Conservation (phyloP, 495 filamentous ascomycete genomes). For the Aspergillus diversus region DNA sequence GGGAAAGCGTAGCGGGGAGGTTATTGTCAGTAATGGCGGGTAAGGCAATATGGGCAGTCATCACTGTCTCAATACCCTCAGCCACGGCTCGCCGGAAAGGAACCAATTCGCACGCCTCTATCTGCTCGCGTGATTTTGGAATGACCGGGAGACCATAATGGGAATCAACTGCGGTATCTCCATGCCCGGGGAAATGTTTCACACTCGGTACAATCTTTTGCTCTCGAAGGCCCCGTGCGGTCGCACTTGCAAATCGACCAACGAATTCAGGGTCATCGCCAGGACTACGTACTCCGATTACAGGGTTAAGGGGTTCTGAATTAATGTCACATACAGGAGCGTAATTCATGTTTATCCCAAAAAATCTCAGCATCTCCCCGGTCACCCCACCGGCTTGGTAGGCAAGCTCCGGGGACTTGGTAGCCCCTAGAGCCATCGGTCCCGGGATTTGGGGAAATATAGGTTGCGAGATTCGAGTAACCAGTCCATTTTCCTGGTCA, state of each 20-base stretch:
- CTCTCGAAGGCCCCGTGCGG: slow-evolving; percentile 42
- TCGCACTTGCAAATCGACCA: slow-evolving; percentile 41
- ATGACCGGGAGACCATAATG: slow-evolving; percentile 49
- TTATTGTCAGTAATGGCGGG: slow-evolving; percentile 37
- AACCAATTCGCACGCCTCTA: slow-evolving; percentile 45
- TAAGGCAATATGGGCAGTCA: slow-evolving; percentile 50
- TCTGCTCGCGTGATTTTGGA: slow-evolving; percentile 39
- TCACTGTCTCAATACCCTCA: slow-evolving; percentile 44
- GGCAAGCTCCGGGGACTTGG: slow-evolving; percentile 41
- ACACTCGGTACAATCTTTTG: slow-evolving; percentile 43
- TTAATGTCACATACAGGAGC: slow-evolving; percentile 50
- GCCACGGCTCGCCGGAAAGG: slow-evolving; percentile 49
- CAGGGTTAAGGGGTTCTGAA: slow-evolving; percentile 48
- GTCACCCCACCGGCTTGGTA: slow-evolving; percentile 42
- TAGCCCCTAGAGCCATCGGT: slow-evolving; percentile 47
- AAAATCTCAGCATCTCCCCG: slow-evolving; percentile 38
- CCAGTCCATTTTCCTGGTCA: slow-evolving; percentile 50
- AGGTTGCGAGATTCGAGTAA: slow-evolving; percentile 49
- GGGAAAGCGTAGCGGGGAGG: slow-evolving; percentile 44
- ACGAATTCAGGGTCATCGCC: slow-evolving; percentile 47
- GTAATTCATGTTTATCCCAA: slow-evolving; percentile 52
- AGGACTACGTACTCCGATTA: slow-evolving; percentile 47
- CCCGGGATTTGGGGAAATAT: slow-evolving; percentile 47
- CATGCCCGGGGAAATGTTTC: slow-evolving; percentile 51
- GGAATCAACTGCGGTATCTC: slow-evolving; percentile 47